A percentile compares a stretch with the other conserved stretches of the same genome.
Conservation (phyloP, 495 filamentous ascomycete genomes). For the Penicillium robsamsonii region DNA sequence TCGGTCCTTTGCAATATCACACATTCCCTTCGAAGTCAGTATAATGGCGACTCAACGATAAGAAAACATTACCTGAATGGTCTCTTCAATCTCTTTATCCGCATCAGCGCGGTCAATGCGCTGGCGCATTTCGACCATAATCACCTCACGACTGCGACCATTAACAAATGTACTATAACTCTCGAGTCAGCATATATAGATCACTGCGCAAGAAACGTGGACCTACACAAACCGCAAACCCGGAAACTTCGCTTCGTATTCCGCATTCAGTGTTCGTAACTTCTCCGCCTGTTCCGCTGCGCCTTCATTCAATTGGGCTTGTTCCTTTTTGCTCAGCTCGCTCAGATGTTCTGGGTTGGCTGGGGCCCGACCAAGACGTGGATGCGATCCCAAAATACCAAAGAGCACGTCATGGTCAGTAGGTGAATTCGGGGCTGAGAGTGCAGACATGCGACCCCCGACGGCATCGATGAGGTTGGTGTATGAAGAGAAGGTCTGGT, state of each 20-base stretch:
- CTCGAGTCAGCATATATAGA: conserved; percentile 11
- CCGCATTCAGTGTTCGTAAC: conserved; percentile 59
- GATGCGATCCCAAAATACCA: conserved; percentile 81
- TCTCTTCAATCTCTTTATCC: conserved; percentile 66
- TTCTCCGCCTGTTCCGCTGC: conserved; percentile 53
- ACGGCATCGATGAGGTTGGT: conserved; percentile 58
- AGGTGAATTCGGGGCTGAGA: conserved; percentile 47
- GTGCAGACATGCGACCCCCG: conserved; percentile 50
- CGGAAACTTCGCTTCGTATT: conserved; percentile 82
- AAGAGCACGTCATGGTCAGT: conserved; percentile 57
- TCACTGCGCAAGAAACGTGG: neutral
- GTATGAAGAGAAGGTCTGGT: conserved; percentile 62
- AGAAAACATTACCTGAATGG: conserved; percentile 60
- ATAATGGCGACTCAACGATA: neutral
- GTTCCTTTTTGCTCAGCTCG: conserved; percentile 73
- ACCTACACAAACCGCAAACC: conserved; percentile 82
- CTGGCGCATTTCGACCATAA: conserved; percentile 82
- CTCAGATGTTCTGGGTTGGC: conserved; percentile 63
- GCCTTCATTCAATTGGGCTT: conserved; percentile 63
- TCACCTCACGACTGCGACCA: conserved; percentile 65
- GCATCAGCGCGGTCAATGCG: conserved; percentile 70
- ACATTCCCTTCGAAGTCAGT: conserved; percentile 57
- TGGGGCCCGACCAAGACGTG: conserved; percentile 69
- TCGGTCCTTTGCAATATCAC: conserved; percentile 66
- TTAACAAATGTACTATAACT: conserved; percentile 78